Conservation (phyloP, 2,329 filamentous ascomycete genomes). For the Talaromyces piceae region DNA sequence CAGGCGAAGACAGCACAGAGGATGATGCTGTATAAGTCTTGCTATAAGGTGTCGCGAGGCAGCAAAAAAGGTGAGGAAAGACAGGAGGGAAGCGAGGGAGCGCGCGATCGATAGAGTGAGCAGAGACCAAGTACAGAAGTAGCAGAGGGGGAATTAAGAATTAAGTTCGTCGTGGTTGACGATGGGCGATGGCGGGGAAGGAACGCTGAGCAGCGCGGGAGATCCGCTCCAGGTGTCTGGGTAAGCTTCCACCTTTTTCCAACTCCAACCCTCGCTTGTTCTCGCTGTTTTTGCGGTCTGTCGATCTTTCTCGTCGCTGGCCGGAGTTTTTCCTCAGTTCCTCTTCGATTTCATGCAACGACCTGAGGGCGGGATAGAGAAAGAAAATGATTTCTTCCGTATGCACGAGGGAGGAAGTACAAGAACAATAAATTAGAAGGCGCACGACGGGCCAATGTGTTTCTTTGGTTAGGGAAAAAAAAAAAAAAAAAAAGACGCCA, state of each 20-base stretch:
- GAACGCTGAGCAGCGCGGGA: conserved; percentile 8
- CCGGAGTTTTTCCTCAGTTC: not conserved
- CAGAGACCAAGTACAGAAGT: not conserved
- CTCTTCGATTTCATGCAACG: too few species aligned
- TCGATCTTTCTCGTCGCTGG: not conserved
- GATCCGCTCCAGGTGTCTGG: conserved; percentile 7
- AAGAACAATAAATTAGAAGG: too few species aligned
- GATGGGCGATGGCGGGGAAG: conserved; percentile 4
- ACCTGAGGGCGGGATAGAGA: too few species aligned
- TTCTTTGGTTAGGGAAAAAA: too few species aligned
- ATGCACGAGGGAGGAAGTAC: not conserved
- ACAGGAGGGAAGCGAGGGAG: not conserved
- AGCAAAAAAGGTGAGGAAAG: not conserved
- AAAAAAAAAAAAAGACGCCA: not conserved
- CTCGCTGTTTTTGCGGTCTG: not conserved
- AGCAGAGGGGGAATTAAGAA: not conserved
- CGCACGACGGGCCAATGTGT: too few species aligned
- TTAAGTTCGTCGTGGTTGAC: not conserved
- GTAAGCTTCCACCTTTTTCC: not conserved
- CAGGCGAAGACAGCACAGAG: not conserved
- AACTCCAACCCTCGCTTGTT: not conserved
- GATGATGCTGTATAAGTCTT: too few species aligned
- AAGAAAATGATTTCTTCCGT: too few species aligned
- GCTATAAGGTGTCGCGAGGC: too few species aligned
- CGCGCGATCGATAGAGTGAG: not conserved